phyloP scores from a whole-genome alignment of 176 grass and related monocot genomes.

The Aegilops speltoides region DNA sequence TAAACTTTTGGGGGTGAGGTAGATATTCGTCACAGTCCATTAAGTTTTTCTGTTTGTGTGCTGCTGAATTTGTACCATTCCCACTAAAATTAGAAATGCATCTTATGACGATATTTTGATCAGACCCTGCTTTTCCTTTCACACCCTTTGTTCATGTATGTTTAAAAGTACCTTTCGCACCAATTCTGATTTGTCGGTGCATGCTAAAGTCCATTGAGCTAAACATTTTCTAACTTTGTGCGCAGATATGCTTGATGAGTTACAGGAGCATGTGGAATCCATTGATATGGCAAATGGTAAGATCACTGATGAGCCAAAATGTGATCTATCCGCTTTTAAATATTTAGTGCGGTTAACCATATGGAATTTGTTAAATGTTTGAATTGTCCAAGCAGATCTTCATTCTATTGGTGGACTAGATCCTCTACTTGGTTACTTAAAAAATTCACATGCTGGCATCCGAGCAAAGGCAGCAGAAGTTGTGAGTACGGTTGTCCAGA shows the following conservation, averaged over 20 bases:
- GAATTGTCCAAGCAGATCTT: conserved; percentile 54
- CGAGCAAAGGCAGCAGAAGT: conserved; percentile 93
- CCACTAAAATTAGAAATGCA: neutral
- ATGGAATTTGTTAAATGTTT: neutral
- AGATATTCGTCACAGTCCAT: neutral
- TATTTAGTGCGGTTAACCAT: neutral
- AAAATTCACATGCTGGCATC: conserved; percentile 77
- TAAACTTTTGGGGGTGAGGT: neutral
- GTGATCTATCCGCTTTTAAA: neutral
- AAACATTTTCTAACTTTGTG: conserved; percentile 1
- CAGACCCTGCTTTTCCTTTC: neutral
- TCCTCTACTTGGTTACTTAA: conserved; percentile 81
- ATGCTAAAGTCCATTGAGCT: neutral
- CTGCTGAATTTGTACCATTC: neutral
- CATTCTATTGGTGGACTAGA: conserved; percentile 82
- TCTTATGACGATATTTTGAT: neutral
- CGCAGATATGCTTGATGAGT: conserved; percentile 73
- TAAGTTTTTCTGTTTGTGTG: neutral
- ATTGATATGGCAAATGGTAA: conserved; percentile 80
- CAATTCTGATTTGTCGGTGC: neutral
- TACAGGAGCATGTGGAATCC: conserved; percentile 78
- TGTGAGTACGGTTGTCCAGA: conserved; percentile 83
- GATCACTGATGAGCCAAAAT: neutral
- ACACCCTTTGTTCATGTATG: neutral
- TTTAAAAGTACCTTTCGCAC: neutral